Evolutionary conservation across 495 filamentous ascomycete genomes (phyloP).

Genomic region (Letharia lupina): DNA sequence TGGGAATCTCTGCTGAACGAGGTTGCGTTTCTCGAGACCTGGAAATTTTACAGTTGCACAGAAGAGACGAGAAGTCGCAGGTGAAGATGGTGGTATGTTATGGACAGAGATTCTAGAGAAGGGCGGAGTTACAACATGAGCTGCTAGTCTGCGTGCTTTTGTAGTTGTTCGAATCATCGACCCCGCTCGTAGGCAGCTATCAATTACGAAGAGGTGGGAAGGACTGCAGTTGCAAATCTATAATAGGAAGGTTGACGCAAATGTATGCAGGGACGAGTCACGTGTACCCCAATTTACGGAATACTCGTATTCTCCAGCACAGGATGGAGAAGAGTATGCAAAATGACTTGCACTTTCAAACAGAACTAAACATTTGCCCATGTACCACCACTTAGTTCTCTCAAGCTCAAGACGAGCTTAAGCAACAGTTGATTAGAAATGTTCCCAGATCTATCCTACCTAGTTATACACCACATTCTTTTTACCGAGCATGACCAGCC

Average conservation of each 20-base stretch:
- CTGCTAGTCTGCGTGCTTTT: constrained; percentile 17
- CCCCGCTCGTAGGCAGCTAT: constrained; percentile 8
- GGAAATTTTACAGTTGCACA: not conserved
- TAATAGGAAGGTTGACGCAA: constrained; percentile 3
- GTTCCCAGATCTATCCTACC: not conserved
- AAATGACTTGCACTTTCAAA: not conserved
- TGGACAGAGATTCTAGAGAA: not conserved
- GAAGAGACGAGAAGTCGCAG: not conserved
- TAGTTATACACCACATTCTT: not conserved
- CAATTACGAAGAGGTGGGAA: not conserved
- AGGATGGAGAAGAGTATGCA: too few relatives aligned
- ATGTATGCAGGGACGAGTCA: not conserved
- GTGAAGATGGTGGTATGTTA: not conserved
- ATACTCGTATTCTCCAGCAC: too few relatives aligned
- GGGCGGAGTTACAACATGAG: constrained; percentile 8
- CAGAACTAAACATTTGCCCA: not conserved
- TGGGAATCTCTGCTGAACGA: not conserved
- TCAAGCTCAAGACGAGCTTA: not conserved
- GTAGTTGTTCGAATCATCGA: constrained; percentile 16
- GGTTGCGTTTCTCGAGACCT: not conserved
- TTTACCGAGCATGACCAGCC: not conserved
- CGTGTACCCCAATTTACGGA: not conserved
- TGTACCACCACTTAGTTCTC: not conserved
- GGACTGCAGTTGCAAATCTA: not conserved
- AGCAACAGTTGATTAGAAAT: not conserved